These are phyloP conservation scores for Penicillium fuscoglaucum DNA, from an alignment of 2,329 filamentous ascomycete species.

Conservation along the genomic window DNA sequence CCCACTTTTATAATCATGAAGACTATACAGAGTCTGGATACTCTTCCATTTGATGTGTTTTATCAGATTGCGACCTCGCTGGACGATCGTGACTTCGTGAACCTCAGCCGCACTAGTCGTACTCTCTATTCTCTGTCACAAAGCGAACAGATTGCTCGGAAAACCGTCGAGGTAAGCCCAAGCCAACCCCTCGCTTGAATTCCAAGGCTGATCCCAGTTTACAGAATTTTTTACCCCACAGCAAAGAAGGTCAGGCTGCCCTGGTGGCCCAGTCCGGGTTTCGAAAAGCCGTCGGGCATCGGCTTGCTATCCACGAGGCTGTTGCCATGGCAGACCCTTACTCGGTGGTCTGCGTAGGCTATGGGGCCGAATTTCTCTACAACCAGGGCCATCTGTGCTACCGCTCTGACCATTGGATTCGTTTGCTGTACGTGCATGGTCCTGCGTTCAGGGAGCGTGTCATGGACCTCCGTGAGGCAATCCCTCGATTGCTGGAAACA, in stretches of 20 bases:
- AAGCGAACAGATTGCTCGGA: slow-evolving; percentile 59
- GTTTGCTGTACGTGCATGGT: slow-evolving; percentile 59
- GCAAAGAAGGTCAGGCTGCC: slow-evolving; percentile 49
- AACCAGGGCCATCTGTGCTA: slow-evolving; percentile 66
- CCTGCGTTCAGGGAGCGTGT: slow-evolving; percentile 55
- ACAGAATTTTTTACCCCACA: slow-evolving; percentile 46
- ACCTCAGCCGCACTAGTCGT: slow-evolving; percentile 55
- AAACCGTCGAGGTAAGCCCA: slow-evolving; percentile 56
- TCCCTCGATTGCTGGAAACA: slow-evolving; percentile 35
- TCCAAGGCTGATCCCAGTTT: slow-evolving; percentile 12
- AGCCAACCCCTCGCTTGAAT: not conserved
- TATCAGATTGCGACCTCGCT: slow-evolving; percentile 58
- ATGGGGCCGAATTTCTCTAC: slow-evolving; percentile 64
- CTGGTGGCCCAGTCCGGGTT: slow-evolving; percentile 44
- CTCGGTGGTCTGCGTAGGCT: slow-evolving; percentile 59
- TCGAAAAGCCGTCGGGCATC: slow-evolving; percentile 57
- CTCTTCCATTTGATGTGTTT: slow-evolving; percentile 65
- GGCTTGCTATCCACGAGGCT: slow-evolving; percentile 62
- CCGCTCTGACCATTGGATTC: slow-evolving; percentile 54
- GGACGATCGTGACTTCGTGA: slow-evolving; percentile 59
- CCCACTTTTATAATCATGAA: slow-evolving; percentile 5
- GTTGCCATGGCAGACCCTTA: slow-evolving; percentile 64
- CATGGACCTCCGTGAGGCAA: slow-evolving; percentile 53
- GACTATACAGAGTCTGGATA: slow-evolving; percentile 37
- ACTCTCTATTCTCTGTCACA: slow-evolving; percentile 53